Conservation (phyloP, 495 filamentous ascomycete genomes). For the Parathielavia hyrcaniae region DNA sequence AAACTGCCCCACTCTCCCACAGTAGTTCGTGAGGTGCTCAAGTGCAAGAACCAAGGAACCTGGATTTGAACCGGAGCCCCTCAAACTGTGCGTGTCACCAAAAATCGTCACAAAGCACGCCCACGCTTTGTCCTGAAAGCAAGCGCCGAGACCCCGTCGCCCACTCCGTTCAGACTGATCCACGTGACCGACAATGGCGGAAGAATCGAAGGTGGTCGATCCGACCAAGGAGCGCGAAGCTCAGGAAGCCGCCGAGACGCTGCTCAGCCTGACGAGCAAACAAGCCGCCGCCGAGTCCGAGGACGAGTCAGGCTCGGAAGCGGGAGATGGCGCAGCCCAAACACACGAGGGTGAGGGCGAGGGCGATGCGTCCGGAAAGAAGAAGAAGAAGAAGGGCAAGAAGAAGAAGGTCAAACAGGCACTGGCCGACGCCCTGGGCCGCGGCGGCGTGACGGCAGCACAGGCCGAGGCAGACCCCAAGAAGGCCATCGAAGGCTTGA, state of each 20-base stretch:
- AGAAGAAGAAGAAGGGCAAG: slow-evolving; percentile 50
- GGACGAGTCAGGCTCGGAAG: slow-evolving; percentile 37
- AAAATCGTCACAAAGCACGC: neutral
- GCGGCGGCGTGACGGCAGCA: slow-evolving; percentile 14
- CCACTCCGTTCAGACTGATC: neutral
- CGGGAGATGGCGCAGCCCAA: slow-evolving; percentile 23
- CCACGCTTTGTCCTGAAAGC: neutral
- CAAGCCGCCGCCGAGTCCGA: slow-evolving; percentile 34
- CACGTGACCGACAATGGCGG: slow-evolving; percentile 35
- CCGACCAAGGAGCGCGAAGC: slow-evolving; percentile 25
- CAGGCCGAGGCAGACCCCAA: slow-evolving; percentile 26
- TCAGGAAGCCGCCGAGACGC: slow-evolving; percentile 24
- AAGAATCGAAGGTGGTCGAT: slow-evolving; percentile 46
- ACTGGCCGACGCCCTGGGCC: slow-evolving; percentile 13
- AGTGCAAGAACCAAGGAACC: too few species aligned
- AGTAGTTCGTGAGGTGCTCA: too few species aligned
- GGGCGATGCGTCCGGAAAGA: slow-evolving; percentile 24
- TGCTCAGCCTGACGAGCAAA: slow-evolving; percentile 13
- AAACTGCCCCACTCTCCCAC: too few species aligned
- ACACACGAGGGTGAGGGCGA: slow-evolving; percentile 17
- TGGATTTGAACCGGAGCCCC: too few species aligned
- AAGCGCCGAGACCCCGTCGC: neutral
- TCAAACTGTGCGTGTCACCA: too few species aligned
- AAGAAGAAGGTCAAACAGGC: slow-evolving; percentile 48
- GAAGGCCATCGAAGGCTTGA: slow-evolving; percentile 43